Conservation (phyloP, 2,329 filamentous ascomycete genomes). For the Colletotrichum cuscutae region DNA sequence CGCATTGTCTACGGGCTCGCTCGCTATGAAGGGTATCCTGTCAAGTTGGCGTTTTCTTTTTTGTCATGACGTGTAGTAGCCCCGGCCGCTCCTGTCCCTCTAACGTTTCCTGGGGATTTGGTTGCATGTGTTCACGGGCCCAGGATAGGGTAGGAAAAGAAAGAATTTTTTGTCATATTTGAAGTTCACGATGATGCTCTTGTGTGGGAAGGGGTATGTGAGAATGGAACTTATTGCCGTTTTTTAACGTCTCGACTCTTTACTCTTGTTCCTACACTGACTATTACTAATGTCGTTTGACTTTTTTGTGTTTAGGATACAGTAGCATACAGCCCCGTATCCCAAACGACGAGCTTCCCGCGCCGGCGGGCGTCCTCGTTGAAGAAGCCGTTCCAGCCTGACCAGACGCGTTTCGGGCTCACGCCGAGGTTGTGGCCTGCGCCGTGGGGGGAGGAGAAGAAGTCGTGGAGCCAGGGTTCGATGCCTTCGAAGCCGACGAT, state of each 20-base stretch:
- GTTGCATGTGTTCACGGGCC: not conserved
- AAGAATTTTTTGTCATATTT: not conserved
- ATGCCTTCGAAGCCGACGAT: slow-evolving; percentile 72
- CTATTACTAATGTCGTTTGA: no score
- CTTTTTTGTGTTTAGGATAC: not conserved
- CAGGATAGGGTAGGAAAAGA: slow-evolving; percentile 15
- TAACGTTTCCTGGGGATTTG: slow-evolving; percentile 19
- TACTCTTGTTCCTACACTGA: not conserved
- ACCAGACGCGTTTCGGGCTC: slow-evolving; percentile 61
- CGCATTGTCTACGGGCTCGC: slow-evolving; percentile 33
- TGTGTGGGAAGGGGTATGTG: no score
- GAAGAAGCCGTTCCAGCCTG: slow-evolving; percentile 69
- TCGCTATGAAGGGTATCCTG: slow-evolving; percentile 26
- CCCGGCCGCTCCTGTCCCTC: not conserved
- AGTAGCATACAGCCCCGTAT: slow-evolving; percentile 51
- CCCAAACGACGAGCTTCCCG: slow-evolving; percentile 70
- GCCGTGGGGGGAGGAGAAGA: slow-evolving; percentile 52
- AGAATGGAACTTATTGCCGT: no score
- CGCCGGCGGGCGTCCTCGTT: slow-evolving; percentile 69
- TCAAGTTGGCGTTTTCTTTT: slow-evolving; percentile 25
- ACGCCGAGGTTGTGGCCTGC: slow-evolving; percentile 49
- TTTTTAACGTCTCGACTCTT: no score
- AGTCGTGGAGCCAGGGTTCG: slow-evolving; percentile 56
- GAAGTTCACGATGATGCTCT: not conserved
- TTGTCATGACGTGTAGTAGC: not conserved